Evolutionary conservation across 441 rosid species (phyloP).

Genomic region (Gossypium gossypioides): DNA sequence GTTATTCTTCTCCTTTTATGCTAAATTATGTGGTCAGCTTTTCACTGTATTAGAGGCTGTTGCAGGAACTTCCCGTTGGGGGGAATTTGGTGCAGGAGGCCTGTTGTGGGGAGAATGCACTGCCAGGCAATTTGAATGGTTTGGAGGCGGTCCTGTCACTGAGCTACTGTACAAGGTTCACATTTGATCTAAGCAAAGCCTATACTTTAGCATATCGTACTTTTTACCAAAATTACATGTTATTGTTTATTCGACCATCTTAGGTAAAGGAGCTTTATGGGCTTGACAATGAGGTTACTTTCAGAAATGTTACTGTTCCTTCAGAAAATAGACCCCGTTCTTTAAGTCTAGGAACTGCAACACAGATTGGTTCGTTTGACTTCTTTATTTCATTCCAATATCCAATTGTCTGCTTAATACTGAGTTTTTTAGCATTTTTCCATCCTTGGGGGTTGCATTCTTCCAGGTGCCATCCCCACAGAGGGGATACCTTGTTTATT

Average conservation of each 20-base stretch:
- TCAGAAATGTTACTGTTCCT: conserved; percentile 68
- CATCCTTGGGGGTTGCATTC: conserved; percentile 1
- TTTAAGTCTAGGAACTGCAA: conserved; percentile 83
- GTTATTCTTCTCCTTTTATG: not conserved
- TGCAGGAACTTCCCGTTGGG: conserved; percentile 88
- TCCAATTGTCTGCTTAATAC: conserved; percentile 12
- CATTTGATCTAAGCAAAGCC: not conserved
- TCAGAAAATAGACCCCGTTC: conserved; percentile 77
- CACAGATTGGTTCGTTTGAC: conserved; percentile 74
- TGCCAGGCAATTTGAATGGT: conserved; percentile 79
- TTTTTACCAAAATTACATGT: not conserved
- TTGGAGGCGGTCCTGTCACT: conserved; percentile 62
- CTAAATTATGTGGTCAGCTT: not conserved
- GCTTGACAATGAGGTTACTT: conserved; percentile 56
- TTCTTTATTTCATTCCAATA: conserved; percentile 5
- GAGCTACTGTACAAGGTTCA: conserved; percentile 66
- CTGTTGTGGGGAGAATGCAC: conserved; percentile 91
- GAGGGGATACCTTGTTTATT: conserved; percentile 96
- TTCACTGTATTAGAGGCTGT: not conserved
- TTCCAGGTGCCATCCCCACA: conserved; percentile 77
- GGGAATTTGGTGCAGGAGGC: conserved; percentile 95
- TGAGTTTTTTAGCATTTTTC: not conserved
- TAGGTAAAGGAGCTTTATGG: conserved; percentile 96
- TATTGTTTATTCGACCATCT: not conserved
- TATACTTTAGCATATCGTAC: not conserved